These are phyloP conservation scores for Colletotrichum kahawae DNA, from an alignment of 2,329 filamentous ascomycete genomes.

Conservation along the genomic window DNA sequence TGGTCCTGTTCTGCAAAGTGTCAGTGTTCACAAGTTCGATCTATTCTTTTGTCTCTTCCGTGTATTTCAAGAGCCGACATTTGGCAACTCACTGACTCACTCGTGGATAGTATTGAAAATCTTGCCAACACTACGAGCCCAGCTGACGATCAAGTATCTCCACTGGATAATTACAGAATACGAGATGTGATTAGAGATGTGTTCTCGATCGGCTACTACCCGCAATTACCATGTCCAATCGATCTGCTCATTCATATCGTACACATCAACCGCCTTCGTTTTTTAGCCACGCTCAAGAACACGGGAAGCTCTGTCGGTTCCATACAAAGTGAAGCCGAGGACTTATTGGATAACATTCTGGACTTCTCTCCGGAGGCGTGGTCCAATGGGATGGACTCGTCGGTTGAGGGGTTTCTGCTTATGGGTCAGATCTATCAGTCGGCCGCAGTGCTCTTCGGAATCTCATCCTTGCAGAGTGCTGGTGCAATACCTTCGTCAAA, in stretches of 20 bases:
- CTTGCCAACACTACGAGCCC: conserved; percentile 41
- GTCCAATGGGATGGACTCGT: conserved; percentile 22
- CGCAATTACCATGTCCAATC: conserved; percentile 34
- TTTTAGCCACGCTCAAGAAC: conserved; percentile 17
- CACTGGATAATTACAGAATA: conserved; percentile 10
- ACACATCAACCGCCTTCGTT: conserved; percentile 40
- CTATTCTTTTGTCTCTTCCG: neutral
- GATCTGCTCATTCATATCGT: conserved; percentile 36
- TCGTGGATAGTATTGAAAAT: conserved; percentile 31
- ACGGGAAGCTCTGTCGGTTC: conserved; percentile 3
- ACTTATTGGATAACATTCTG: conserved; percentile 18
- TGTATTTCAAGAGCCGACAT: neutral
- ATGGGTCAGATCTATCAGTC: conserved; percentile 32
- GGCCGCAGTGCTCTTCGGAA: conserved; percentile 38
- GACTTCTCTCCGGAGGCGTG: conserved; percentile 35
- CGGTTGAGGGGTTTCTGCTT: neutral
- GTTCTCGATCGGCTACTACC: conserved; percentile 21
- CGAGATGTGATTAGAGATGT: conserved; percentile 34
- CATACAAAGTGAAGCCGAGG: neutral
- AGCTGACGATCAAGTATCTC: conserved; percentile 32
- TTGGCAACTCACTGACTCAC: neutral
- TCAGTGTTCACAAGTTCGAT: neutral
- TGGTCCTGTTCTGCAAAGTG: neutral
- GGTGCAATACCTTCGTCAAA: conserved; percentile 27
- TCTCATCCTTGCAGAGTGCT: conserved; percentile 39